Conservation (phyloP, 176 grass and related monocot species). For the Hordeum marinum region DNA sequence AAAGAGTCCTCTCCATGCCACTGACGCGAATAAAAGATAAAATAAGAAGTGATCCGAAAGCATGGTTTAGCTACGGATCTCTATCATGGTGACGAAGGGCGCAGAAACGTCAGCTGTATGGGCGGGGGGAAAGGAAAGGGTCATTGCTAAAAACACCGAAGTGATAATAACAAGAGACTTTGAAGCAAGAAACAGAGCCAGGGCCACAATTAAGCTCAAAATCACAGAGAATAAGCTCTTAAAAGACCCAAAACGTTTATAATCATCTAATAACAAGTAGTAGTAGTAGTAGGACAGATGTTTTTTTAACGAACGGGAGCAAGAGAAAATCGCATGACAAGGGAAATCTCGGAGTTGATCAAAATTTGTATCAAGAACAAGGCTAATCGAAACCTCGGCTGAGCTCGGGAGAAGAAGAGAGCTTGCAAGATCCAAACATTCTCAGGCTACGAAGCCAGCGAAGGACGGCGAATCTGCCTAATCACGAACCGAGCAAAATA, state of each 20-base stretch:
- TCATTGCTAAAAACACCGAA: slow-evolving; percentile 1
- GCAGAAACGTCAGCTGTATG: slow-evolving; percentile 1
- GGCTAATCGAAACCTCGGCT: not conserved
- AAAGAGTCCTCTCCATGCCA: not conserved
- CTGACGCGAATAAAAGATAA: not conserved
- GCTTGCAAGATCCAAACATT: slow-evolving; percentile 20
- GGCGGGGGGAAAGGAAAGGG: not conserved
- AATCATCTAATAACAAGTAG: not conserved
- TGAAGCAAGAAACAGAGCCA: not conserved
- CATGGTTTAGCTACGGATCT: slow-evolving; percentile 12
- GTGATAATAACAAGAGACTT: slow-evolving; percentile 8
- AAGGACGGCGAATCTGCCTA: not conserved
- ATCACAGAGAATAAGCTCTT: not conserved
- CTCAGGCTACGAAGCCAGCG: not conserved
- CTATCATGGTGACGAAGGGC: not conserved
- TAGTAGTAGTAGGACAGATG: accelerated
- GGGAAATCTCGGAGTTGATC: not conserved
- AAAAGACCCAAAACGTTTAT: not conserved
- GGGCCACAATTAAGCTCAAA: not conserved
- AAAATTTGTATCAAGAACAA: not conserved
- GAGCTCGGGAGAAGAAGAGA: not conserved
- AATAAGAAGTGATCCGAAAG: not conserved
- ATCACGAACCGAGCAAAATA: not conserved
- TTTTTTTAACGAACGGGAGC: not conserved
- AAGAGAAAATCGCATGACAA: not conserved